Evolutionary conservation across 352 stramenopile genomes (phyloP).

Genomic region (Phytopythium cucurbitacearum): DNA sequence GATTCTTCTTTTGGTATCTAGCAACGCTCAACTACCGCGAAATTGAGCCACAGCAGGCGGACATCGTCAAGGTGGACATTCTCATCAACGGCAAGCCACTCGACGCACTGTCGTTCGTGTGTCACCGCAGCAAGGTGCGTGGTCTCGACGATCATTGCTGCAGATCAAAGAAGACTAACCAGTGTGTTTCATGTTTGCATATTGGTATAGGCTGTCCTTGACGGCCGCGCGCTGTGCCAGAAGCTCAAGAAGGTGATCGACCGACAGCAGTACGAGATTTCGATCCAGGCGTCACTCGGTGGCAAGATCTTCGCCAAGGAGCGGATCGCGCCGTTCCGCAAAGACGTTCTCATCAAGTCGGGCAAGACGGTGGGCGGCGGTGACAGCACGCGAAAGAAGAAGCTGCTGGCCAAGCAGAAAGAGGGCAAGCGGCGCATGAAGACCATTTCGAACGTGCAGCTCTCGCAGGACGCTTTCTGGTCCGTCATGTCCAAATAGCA

Average conservation of each 20-base stretch:
- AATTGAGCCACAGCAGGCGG: slow-evolving; percentile 84
- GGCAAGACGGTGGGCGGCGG: slow-evolving; percentile 96
- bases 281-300: slow-evolving; percentile 96
- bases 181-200: neutral
- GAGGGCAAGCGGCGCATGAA: slow-evolving; percentile 98
- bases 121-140: slow-evolving; percentile 82
- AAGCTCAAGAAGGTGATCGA: slow-evolving; percentile 96
- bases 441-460: slow-evolving; percentile 93
- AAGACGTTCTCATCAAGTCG: slow-evolving; percentile 95
- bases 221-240: slow-evolving; percentile 89
- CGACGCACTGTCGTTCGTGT: slow-evolving; percentile 97
- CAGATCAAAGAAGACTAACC: neutral
- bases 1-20: slow-evolving; percentile 13
- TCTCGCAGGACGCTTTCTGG: slow-evolving; percentile 98
- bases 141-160: neutral
- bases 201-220: slow-evolving; percentile 7
- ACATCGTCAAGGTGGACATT: slow-evolving; percentile 96
- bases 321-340: slow-evolving; percentile 95
- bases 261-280: slow-evolving; percentile 98
- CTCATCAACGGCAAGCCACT: slow-evolving; percentile 94
- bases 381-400: slow-evolving; percentile 98
- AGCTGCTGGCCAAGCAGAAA: slow-evolving; percentile 99
- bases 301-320: slow-evolving; percentile 97
- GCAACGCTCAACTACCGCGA: slow-evolving; percentile 94
- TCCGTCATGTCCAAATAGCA: slow-evolving; percentile 92